phyloP scores from a whole-genome alignment of 2,329 filamentous ascomycete species.

The Sphaerulina vaccinii region DNA sequence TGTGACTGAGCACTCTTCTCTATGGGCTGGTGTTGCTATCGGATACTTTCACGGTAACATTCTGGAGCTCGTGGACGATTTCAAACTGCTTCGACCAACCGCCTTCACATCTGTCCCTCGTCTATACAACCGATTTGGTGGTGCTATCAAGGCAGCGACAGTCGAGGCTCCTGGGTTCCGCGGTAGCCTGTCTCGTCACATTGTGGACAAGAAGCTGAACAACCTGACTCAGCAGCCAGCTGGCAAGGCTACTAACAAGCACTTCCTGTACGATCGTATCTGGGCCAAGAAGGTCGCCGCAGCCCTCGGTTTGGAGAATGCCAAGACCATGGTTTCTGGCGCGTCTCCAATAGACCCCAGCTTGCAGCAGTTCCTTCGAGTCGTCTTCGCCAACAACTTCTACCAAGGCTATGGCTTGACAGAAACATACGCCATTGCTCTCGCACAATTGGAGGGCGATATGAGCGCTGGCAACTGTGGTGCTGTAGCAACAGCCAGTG shows the following conservation, averaged over 20 bases:
- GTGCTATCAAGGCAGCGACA: slow-evolving; percentile 75
- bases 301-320: slow-evolving; percentile 77
- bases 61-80: slow-evolving; percentile 78
- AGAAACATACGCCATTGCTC: slow-evolving; percentile 79
- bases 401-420: slow-evolving; percentile 91
- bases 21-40: slow-evolving; percentile 71
- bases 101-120: slow-evolving; percentile 85
- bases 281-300: slow-evolving; percentile 85
- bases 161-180: slow-evolving; percentile 75
- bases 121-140: slow-evolving; percentile 86
- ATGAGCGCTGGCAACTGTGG: slow-evolving; percentile 80
- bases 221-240: slow-evolving; percentile 64
- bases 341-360: slow-evolving; percentile 87
- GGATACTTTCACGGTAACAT: slow-evolving; percentile 96
- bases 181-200: slow-evolving; percentile 75
- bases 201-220: slow-evolving; percentile 76
- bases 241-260: slow-evolving; percentile 73
- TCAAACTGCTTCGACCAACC: slow-evolving; percentile 82
- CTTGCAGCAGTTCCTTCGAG: slow-evolving; percentile 83
- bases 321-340: slow-evolving; percentile 75
- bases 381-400: slow-evolving; percentile 76
- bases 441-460: slow-evolving; percentile 69
- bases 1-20: slow-evolving; percentile 71
- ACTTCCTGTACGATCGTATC: slow-evolving; percentile 78
- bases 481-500: slow-evolving; percentile 62